Evolutionary conservation across 768 basidiomycete genomes (phyloP), one percentile per base, ranked within the genome.

Genomic region (Podaxis carcinomalis): DNA sequence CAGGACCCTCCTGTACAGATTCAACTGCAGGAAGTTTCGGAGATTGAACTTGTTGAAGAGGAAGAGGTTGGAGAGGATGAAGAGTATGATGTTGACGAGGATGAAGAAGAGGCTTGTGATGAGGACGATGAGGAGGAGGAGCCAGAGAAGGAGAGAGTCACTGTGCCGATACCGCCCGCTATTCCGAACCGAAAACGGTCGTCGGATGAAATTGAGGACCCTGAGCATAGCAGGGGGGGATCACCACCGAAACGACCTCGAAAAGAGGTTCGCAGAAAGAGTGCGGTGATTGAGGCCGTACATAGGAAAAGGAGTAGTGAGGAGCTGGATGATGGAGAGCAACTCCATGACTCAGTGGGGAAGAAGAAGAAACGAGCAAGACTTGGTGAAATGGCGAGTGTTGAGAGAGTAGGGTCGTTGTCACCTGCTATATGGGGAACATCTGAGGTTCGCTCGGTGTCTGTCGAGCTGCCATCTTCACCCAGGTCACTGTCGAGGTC

Each of bases 11-110:
- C 25, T 64, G 65, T 51, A 63, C 68, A 47, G 64, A 59, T 21
- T 65, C 66, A 42, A 66, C 67, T 46, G 39, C 65, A 49, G 65
- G 71, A 46, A 62, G 69, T 61, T 63, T 69, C 32, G 62, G 67
- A 21, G 65, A 68, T 25, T 58, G 63, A 39, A 61, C 66, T 7
- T 9, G 65, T 64, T 25, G 66, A 64, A 7, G 57, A 64, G 5
- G 63, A 64, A 23, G 64, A 70, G 40, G 28, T 16, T 11, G 54
- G 35, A 35, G 56, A 57, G 21, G 56, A 57, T 21, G 55, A 56
- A n/a, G 32, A n/a, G 40, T 19, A 21, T 44, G 23, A 47, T 36
- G 21, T 27, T 32, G 59, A 53, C 5, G 50, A 25, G 19, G 32
- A 40, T 19, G 58, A 51, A 54, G 28, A 51, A 16, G 61, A 39